Evolutionary conservation across 2,329 filamentous ascomycete species (phyloP).

Genomic region (Periconia sp.): DNA sequence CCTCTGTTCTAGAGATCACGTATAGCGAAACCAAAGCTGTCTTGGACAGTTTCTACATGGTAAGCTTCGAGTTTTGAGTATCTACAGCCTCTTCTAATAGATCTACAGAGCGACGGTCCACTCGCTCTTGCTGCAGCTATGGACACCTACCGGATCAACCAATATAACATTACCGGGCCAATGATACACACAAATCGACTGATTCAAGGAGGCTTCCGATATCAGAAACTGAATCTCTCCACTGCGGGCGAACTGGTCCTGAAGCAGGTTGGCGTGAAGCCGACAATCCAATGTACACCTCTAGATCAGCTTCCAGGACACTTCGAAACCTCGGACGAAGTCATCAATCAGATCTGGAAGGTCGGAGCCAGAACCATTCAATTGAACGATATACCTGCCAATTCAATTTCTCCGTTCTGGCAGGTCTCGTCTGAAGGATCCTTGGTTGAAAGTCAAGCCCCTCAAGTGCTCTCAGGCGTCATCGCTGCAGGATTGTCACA

Average conservation of each 20-base stretch:
- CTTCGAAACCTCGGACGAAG: constrained; percentile 31
- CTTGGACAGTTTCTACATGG: constrained; percentile 5
- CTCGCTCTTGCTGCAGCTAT: constrained; percentile 40
- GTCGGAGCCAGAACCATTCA: constrained; percentile 37
- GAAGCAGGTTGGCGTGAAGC: constrained; percentile 28
- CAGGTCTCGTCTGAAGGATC: constrained; percentile 28
- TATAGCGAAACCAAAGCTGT: constrained; percentile 6
- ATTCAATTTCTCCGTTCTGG: constrained; percentile 29
- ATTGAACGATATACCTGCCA: constrained; percentile 29
- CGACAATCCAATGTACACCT: constrained; percentile 21
- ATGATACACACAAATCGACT: constrained; percentile 33
- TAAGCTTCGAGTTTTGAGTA: neutral
- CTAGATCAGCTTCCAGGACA: constrained; percentile 26
- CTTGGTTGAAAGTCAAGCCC: constrained; percentile 28
- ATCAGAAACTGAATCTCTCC: constrained; percentile 43
- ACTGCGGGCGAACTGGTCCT: constrained; percentile 30
- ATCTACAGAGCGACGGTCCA: constrained; percentile 32
- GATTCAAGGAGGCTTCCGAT: constrained; percentile 42
- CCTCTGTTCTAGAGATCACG: constrained; percentile 6
- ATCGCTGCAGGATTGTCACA: constrained; percentile 16
- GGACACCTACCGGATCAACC: constrained; percentile 42
- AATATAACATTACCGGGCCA: constrained; percentile 34
- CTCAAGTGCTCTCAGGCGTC: constrained; percentile 19
- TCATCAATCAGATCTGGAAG: constrained; percentile 32
- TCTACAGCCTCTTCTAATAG: neutral